These are phyloP conservation scores for Trametes sanguinea DNA, from an alignment of 768 basidiomycete species.

Conservation along the genomic window DNA sequence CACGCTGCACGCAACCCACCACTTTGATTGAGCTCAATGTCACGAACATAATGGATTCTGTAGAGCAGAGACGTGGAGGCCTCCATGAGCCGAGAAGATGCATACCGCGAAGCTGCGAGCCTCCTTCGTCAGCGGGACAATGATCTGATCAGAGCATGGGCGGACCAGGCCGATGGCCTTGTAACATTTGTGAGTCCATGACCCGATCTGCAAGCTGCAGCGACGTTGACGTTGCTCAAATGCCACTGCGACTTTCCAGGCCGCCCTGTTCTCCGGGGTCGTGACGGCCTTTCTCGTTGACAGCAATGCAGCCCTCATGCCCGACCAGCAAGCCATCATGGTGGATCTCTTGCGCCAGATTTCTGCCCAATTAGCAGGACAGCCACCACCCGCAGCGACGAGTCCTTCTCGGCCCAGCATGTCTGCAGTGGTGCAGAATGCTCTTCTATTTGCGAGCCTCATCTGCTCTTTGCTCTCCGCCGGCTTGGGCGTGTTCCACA, in stretches of 20 bases:
- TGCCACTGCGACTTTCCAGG: background rate
- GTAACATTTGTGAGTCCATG: constrained; percentile 11
- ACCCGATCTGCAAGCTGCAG: too few relatives aligned
- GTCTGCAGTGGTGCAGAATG: constrained; percentile 7
- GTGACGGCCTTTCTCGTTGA: constrained; percentile 7
- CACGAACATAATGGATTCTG: too few relatives aligned
- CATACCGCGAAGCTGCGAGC: background rate
- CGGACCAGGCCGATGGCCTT: constrained; percentile 12
- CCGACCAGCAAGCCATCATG: background rate
- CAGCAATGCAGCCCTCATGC: background rate
- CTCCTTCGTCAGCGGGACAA: background rate
- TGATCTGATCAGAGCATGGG: constrained; percentile 5
- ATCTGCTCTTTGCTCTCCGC: constrained; percentile 15
- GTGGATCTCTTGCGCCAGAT: constrained; percentile 3
- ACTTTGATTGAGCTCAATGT: too few relatives aligned
- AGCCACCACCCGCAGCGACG: background rate
- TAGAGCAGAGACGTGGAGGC: background rate
- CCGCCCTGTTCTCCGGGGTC: constrained; percentile 6
- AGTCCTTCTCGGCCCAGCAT: background rate
- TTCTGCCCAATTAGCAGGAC: constrained; percentile 4
- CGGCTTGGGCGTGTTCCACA: constrained; percentile 15
- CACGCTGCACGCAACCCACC: too few relatives aligned
- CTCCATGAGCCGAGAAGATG: background rate
- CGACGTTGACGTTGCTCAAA: too few relatives aligned
- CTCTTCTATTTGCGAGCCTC: constrained; percentile 11